A percentile compares a stretch with the other conserved stretches of the same genome.
Evolutionary conservation across 345 rosid species (phyloP).

Genomic region (Lepidium didymum): DNA sequence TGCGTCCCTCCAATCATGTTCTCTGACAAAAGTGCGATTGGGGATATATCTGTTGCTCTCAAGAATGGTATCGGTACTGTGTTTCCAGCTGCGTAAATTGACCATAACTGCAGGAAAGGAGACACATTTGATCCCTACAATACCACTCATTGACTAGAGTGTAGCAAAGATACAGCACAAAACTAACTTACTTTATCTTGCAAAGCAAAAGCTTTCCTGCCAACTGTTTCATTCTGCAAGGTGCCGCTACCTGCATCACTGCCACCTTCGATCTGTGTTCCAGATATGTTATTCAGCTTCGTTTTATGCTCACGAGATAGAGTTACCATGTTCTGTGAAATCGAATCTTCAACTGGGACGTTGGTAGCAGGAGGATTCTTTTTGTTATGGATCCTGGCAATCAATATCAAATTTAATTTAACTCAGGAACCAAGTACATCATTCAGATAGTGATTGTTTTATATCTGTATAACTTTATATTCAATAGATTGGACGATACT

Average conservation of each 20-base stretch:
- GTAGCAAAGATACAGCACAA: neutral
- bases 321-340: constrained; percentile 19
- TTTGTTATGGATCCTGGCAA: constrained; percentile 40
- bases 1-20: constrained; percentile 65
- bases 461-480: neutral
- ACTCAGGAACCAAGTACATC: neutral
- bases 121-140: neutral
- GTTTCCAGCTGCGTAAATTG: constrained; percentile 95
- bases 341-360: constrained; percentile 31
- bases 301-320: constrained; percentile 36
- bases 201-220: constrained; percentile 75
- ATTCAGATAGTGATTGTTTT: neutral
- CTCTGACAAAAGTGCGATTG: constrained; percentile 91
- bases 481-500: neutral
- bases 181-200: constrained; percentile 74
- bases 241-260: constrained; percentile 33
- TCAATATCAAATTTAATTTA: constrained; percentile 1
- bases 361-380: constrained; percentile 31
- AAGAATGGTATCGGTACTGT: constrained; percentile 97
- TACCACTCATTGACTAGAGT: neutral
- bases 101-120: constrained; percentile 66
- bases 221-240: constrained; percentile 63
- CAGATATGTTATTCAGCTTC: constrained; percentile 31
- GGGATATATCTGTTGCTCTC: constrained; percentile 97
- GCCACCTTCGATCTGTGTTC: constrained; percentile 40